These are phyloP conservation scores for Verticillium tricorpus DNA, from an alignment of 2,329 filamentous ascomycete genomes.

Conservation along the genomic window DNA sequence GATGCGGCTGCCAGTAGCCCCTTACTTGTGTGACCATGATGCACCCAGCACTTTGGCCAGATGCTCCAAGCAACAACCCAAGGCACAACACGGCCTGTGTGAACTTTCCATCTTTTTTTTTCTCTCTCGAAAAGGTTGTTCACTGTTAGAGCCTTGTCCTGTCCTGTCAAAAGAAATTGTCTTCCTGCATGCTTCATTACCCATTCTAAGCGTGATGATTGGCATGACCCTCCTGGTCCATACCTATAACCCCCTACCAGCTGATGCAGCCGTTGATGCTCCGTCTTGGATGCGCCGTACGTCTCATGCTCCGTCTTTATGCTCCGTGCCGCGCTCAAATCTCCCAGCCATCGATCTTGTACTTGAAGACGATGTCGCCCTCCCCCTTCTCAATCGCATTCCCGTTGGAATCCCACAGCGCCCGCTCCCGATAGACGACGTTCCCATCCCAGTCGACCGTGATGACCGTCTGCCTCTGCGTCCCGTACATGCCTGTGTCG, in stretches of 20 bases:
- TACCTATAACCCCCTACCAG: background rate
- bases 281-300: too few relatives aligned
- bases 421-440: conserved; percentile 54
- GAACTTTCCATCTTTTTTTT: too few relatives aligned
- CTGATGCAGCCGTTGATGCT: background rate
- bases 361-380: conserved; percentile 52
- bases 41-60: too few relatives aligned
- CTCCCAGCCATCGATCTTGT: conserved; percentile 52
- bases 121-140: too few relatives aligned
- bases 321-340: conserved; percentile 5
- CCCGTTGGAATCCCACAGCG: conserved; percentile 55
- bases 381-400: conserved; percentile 47
- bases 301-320: background rate
- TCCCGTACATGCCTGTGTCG: conserved; percentile 59
- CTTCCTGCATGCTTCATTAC: too few relatives aligned
- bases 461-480: conserved; percentile 59
- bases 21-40: too few relatives aligned
- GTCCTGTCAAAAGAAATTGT: too few relatives aligned
- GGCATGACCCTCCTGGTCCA: background rate
- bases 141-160: too few relatives aligned
- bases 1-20: too few relatives aligned
- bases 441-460: conserved; percentile 60
- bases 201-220: background rate
- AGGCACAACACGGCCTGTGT: too few relatives aligned
- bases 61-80: too few relatives aligned